Evolutionary conservation across 163 green algal species (phyloP).

Genomic region (Scenedesmus sp.): DNA sequence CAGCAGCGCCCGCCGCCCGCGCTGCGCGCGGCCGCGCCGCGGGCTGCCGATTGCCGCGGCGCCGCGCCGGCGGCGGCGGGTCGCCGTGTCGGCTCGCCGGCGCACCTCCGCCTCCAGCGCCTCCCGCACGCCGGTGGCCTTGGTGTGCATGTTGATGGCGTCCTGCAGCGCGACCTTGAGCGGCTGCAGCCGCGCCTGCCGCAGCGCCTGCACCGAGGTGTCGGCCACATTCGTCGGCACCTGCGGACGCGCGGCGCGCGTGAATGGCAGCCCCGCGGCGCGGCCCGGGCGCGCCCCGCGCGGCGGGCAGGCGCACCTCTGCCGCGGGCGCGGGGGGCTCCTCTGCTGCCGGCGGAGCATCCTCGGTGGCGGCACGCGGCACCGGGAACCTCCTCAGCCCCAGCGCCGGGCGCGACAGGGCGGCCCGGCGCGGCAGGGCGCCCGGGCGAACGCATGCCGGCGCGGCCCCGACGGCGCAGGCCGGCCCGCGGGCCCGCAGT

Average conservation of each 20-base stretch:
- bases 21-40: no score
- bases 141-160: constrained; percentile 41
- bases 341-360: background rate
- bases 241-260: background rate
- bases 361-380: constrained; percentile 23
- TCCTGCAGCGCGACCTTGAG: constrained; percentile 38
- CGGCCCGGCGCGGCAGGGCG: no score
- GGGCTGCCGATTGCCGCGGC: background rate
- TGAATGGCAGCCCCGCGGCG: no score
- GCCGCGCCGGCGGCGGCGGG: background rate
- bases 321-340: background rate
- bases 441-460: no score
- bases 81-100: no score
- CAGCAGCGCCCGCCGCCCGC: no score
- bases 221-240: background rate
- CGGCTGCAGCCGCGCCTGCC: constrained; percentile 31
- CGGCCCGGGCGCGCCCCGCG: no score
- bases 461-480: no score
- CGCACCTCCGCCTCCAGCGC: constrained; percentile 47
- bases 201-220: constrained; percentile 35
- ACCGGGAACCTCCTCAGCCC: no score
- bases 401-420: no score
- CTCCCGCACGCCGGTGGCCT: constrained; percentile 47
- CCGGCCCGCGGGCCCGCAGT: no score
- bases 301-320: constrained; percentile 1